Evolutionary conservation across 805 yeast genomes (phyloP).

Genomic region (Metschnikowia aberdeeniae): DNA sequence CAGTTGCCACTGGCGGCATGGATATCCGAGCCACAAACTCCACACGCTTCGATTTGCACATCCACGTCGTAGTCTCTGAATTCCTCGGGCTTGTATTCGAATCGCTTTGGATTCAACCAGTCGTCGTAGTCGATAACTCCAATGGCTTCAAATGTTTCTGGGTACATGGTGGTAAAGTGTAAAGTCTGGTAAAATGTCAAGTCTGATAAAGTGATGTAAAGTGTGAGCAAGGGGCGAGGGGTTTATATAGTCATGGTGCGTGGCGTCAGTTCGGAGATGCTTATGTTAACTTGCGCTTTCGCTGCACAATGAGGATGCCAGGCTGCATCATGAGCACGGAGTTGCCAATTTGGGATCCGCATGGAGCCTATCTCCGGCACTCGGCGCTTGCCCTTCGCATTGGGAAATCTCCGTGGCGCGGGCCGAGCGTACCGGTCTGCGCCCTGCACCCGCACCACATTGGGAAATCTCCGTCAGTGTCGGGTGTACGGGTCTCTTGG

Average conservation of each 20-base stretch:
- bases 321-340: no score
- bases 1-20: conserved; percentile 52
- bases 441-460: neutral
- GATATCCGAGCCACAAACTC: conserved; percentile 57
- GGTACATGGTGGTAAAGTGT: conserved; percentile 10
- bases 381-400: no score
- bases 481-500: neutral
- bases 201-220: no score
- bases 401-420: no score
- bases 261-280: neutral
- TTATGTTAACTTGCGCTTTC: no score
- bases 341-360: no score
- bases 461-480: neutral
- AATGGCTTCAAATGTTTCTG: conserved; percentile 17
- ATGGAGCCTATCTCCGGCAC: no score
- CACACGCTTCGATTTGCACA: conserved; percentile 16
- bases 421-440: no score
- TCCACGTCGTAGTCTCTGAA: conserved; percentile 19
- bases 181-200: neutral
- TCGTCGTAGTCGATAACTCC: conserved; percentile 18
- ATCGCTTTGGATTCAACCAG: conserved; percentile 18
- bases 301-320: no score
- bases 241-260: neutral
- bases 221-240: neutral
- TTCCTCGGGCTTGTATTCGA: conserved; percentile 16